Percentiles rank a stretch among this genome's conserved stretches.
These are phyloP conservation scores for Cinchona pubescens DNA, from an alignment of 257 asterid species.

Conservation along the genomic window DNA sequence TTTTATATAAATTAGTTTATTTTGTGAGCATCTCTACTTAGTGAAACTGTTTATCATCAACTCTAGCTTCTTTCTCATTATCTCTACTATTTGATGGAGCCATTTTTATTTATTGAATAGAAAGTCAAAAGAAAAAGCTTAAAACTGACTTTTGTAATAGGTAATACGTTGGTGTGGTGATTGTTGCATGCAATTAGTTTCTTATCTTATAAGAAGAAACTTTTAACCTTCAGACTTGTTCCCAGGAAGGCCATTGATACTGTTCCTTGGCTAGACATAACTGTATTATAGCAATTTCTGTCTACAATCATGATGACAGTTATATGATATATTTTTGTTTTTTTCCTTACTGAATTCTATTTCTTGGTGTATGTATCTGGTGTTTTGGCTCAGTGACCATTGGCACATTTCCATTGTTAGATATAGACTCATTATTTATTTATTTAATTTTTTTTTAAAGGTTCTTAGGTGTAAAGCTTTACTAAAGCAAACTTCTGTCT, in stretches of 20 bases:
- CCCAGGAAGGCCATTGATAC: not conserved
- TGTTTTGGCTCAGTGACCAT: constrained; percentile 53
- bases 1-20: too few species aligned
- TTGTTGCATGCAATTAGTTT: not conserved
- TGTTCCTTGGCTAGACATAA: not conserved
- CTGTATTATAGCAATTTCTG: not conserved
- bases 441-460: too few species aligned
- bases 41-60: not conserved
- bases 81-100: not conserved
- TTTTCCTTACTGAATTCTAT: constrained; percentile 7
- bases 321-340: not conserved
- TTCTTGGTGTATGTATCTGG: constrained; percentile 90
- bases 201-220: not conserved
- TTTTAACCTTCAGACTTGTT: not conserved
- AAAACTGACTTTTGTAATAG: too few species aligned
- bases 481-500: too few species aligned
- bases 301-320: not conserved
- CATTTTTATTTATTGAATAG: not conserved
- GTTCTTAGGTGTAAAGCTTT: too few species aligned
- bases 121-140: too few species aligned
- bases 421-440: too few species aligned
- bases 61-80: not conserved
- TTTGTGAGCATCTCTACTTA: not conserved
- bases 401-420: too few species aligned
- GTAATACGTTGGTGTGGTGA: too few species aligned